Percentiles rank a stretch among this genome's conserved stretches.
Conservation (phyloP, 2,329 filamentous ascomycete species). For the Huntiella bhutanensis region DNA sequence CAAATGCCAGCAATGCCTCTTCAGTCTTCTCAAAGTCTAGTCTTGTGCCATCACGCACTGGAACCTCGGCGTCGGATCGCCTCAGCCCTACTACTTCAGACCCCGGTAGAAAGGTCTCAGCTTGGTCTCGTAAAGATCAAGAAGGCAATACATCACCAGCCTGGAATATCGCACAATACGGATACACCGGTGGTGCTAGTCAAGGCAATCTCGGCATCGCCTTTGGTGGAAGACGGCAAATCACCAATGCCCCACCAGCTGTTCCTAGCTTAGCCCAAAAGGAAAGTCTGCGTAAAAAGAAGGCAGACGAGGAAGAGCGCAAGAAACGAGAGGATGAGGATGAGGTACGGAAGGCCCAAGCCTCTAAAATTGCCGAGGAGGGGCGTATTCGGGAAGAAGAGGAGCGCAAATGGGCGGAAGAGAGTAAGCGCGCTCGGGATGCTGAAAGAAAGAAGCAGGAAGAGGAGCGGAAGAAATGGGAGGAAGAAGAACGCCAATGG, state of each 20-base stretch:
- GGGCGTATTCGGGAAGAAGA: conserved; percentile 42
- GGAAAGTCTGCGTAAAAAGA: conserved; percentile 44
- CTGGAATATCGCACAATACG: conserved; percentile 98
- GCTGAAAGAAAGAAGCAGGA: conserved; percentile 42
- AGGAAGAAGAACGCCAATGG: conserved; percentile 61
- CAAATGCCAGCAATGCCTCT: conserved; percentile 40
- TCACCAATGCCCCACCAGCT: conserved; percentile 61
- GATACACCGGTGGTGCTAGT: conserved; percentile 93
- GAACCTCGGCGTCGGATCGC: conserved; percentile 34
- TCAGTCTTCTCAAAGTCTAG: conserved; percentile 26
- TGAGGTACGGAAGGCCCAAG: conserved; percentile 27
- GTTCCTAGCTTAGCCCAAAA: conserved; percentile 75
- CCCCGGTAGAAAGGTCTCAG: conserved; percentile 26
- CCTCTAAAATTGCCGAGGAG: conserved; percentile 38
- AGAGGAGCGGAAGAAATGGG: conserved; percentile 55
- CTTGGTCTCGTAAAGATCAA: conserved; percentile 50
- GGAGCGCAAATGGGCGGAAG: conserved; percentile 47
- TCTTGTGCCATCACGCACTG: conserved; percentile 30
- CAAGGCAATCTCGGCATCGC: conserved; percentile 88
- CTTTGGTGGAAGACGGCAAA: conserved; percentile 81
- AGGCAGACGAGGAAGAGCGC: conserved; percentile 40
- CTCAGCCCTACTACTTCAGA: conserved; percentile 36
- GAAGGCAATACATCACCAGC: conserved; percentile 68
- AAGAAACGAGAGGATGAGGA: conserved; percentile 35
- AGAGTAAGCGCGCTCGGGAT: conserved; percentile 39